Evolutionary conservation across 73 alveolate species (phyloP), one percentile per base, ranked within the genome.

Genomic region (Paramecium tetraurelia): DNA sequence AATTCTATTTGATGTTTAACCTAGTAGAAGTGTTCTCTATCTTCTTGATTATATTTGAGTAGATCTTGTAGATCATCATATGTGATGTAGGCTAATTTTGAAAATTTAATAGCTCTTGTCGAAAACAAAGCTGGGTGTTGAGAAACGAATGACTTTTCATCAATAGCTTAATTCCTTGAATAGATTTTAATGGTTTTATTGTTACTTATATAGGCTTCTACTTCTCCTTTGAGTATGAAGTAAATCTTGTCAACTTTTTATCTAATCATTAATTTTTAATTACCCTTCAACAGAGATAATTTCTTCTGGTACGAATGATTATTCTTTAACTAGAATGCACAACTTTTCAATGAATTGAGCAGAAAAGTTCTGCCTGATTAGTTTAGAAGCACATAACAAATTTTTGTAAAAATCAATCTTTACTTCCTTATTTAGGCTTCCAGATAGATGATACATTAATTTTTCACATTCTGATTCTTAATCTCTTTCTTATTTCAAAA

Each of bases 301-400:
- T 44, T 89, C 94, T 43, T 89, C 94, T 10, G 94, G 94, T 31
- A 89, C 87, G 27, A 89, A 89, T 7, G 94, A 89, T 70, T 89
- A 38, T 71, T 89, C 94, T n/a, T 41, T 72, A 71, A 89, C 84
- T 22, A 33, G 16, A 38, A 89, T 40, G 35, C 85, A 70, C 29
- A 89, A 24, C 77, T 89, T 41, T 9, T 89, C 58, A 7, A 89
- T 27, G 29, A 89, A 89, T 24, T 68, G 70, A 40, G 71, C 41
- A 29, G 94, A 89, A 21, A 89, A 89, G 18, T 70, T 58, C 46
- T 58, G 33, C 40, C 77, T 21, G 11, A 89, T 35, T 69, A 89
- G 40, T 41, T 89, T 46, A 16, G 71, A 89, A n/a, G 46, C 72
- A 33, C 40, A 41, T 7, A 89, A 46, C 31, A 89, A 11, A 3